These are phyloP conservation scores for Acacia pycnantha DNA, from an alignment of 331 rosid species.

Conservation along the genomic window DNA sequence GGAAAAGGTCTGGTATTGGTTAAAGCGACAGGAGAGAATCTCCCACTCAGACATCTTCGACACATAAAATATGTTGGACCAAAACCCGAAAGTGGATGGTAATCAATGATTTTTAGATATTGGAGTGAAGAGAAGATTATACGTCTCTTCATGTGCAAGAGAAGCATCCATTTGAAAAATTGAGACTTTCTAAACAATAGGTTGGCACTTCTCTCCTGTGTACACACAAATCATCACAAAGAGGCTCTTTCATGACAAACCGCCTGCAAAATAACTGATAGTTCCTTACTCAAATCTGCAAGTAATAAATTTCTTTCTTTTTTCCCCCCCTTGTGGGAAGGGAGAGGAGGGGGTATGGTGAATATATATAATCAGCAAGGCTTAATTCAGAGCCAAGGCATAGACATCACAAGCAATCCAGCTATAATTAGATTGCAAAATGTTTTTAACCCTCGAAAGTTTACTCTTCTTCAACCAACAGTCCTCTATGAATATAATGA, in stretches of 20 bases:
- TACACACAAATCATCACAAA: conserved; percentile 16
- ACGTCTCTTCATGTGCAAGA: conserved; percentile 59
- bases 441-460: too few species aligned
- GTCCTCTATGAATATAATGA: background rate
- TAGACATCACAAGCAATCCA: background rate
- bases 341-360: background rate
- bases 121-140: conserved; percentile 30
- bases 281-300: background rate
- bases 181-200: conserved; percentile 21
- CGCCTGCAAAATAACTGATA: conserved; percentile 25
- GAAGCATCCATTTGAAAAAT: conserved; percentile 46
- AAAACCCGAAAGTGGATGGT: conserved; percentile 7
- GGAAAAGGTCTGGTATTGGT: conserved; percentile 74
- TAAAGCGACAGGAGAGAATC: conserved; percentile 31
- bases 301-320: background rate
- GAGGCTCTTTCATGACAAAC: conserved; percentile 36
- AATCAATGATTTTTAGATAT: conserved; percentile 26
- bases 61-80: conserved; percentile 15
- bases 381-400: background rate
- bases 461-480: background rate
- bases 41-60: conserved; percentile 33
- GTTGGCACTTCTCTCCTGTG: conserved; percentile 29
- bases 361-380: background rate
- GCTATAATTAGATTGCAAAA: background rate
- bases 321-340: too few species aligned